Conservation (phyloP, 208 protist species). For the Naegleria fowleri region DNA sequence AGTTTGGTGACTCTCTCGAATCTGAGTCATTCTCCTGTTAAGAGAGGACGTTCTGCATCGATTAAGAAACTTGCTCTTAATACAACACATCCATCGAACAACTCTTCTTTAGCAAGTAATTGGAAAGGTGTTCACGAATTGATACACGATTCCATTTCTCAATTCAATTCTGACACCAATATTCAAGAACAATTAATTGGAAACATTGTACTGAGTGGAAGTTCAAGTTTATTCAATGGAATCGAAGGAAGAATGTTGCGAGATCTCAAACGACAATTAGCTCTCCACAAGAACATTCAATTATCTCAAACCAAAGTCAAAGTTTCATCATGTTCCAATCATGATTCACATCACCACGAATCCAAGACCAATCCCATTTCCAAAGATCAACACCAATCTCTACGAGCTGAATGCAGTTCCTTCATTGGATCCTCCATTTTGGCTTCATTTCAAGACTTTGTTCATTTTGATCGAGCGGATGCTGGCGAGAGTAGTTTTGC, state of each 20-base stretch:
- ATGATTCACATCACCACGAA: too few species aligned
- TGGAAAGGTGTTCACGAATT: neutral
- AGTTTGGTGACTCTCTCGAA: conserved; percentile 44
- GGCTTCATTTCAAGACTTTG: neutral
- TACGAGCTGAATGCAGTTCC: neutral
- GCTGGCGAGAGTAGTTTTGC: neutral
- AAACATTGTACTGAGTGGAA: conserved; percentile 89
- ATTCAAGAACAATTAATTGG: conserved; percentile 54
- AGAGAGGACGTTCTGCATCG: neutral
- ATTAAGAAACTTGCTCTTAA: neutral
- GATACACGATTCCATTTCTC: neutral
- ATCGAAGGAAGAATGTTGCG: conserved; percentile 90
- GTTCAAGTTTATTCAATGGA: conserved; percentile 91
- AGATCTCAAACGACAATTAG: conserved; percentile 69
- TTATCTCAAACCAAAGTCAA: conserved; percentile 1
- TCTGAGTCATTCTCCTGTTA: neutral
- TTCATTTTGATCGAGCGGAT: neutral
- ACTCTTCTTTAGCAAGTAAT: neutral
- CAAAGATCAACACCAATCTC: too few species aligned
- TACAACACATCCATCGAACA: neutral
- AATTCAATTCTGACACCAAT: neutral
- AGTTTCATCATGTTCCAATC: neutral
- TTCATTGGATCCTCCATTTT: neutral
- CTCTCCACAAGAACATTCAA: neutral
- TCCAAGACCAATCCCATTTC: too few species aligned